Base-by-base conservation (phyloP, 306 rosid species). In the Luffa acutangula region DNA sequence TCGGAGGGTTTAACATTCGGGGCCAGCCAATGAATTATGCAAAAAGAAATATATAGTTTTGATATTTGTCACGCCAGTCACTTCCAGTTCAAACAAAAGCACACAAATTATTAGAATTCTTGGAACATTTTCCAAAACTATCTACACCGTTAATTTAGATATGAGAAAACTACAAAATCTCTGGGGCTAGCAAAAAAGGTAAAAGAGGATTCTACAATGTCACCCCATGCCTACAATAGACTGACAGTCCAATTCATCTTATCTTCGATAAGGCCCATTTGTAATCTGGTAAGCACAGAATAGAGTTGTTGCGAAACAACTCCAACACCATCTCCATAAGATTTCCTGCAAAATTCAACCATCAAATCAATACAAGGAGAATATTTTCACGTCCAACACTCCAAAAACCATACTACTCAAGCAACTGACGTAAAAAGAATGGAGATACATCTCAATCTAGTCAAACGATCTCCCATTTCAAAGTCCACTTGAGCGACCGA, bases 241-340 rank as follows among this genome's bases (percentile, higher is more conserved):
- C 90, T 91, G 34, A 96, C 93, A 77, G 97, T 96, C 99, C 98
- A 96, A 75, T 89, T 81, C 99, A 89, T 87, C 83, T 81, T 80
- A 89, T 96, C 99, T 84, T 89, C 87, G 3, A 82, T 70, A 20
- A 93, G 93, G 74, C 99, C 99, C 99, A 93, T 96, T 85, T 96
- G 99, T 66, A 96, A 65, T 86, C 91, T 88, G 74, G 97, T 96
- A 76, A 96, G 97, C 79, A 81, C 87, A 46, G 89, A 83, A 80
- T 96, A 96, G 65, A 96, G 94, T 88, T 90, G 88, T 85, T 85
- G 89, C 2, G 97, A 85, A 83, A 95, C 99, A 14, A 14, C 88
- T 58, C 99, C 99, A 67, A 93, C 76, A 51, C 87, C 91, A 5
- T 87, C 75, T 54, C 88, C 89, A 49, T 91, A 93, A 8, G 90